A percentile compares a stretch with the other conserved stretches of the same genome.
These are phyloP conservation scores for Zygoascus sp. DNA, from an alignment of 1,139 yeast genomes.

Conservation along the genomic window DNA sequence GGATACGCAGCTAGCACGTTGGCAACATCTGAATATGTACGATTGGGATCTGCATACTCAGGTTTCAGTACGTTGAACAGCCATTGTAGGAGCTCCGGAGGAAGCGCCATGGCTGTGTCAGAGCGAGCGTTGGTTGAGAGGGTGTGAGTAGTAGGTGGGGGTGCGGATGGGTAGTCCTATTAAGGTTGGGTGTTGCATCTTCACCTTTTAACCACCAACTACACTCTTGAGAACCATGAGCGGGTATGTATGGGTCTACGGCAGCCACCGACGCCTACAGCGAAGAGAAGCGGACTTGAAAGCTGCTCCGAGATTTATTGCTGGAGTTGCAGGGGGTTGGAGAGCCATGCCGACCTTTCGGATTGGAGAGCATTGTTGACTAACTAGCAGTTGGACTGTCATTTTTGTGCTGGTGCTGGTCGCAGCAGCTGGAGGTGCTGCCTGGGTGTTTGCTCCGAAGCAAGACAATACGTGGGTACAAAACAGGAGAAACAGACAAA, in stretches of 20 bases:
- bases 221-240: slow-evolving; percentile 17
- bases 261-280: too few species aligned
- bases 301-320: too few species aligned
- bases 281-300: too few species aligned
- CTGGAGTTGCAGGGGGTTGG: too few species aligned
- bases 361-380: neutral
- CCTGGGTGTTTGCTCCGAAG: slow-evolving; percentile 62
- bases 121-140: too few species aligned
- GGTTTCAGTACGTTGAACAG: slow-evolving; percentile 51
- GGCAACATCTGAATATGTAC: slow-evolving; percentile 58
- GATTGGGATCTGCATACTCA: slow-evolving; percentile 50
- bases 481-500: slow-evolving; percentile 30
- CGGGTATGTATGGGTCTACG: slow-evolving; percentile 19
- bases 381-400: slow-evolving; percentile 58
- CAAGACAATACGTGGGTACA: slow-evolving; percentile 40
- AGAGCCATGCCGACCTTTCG: neutral
- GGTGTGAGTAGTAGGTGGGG: slow-evolving; percentile 2
- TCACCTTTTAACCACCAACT: neutral
- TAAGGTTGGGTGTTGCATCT: neutral
- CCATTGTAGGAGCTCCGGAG: slow-evolving; percentile 55
- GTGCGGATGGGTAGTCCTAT: neutral
- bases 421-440: slow-evolving; percentile 55
- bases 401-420: slow-evolving; percentile 58
- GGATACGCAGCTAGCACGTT: slow-evolving; percentile 48
- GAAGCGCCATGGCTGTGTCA: slow-evolving; percentile 15